These are phyloP conservation scores for Podila epicladia DNA, from an alignment of 192 early-diverging fungal species.

Conservation along the genomic window DNA sequence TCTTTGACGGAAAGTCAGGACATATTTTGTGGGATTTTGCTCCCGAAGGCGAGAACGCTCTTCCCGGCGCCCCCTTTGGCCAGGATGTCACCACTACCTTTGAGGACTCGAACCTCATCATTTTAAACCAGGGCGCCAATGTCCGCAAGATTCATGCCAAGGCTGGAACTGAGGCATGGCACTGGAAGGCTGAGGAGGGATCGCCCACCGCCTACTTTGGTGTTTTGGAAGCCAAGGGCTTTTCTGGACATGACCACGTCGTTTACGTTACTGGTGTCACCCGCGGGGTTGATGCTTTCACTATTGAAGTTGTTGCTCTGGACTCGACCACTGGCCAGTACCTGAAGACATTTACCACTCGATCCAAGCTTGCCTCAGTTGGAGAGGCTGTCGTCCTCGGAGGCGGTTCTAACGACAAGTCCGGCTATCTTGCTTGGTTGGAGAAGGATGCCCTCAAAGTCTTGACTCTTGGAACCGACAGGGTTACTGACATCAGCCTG, in stretches of 20 bases:
- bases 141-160: conserved; percentile 44
- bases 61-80: conserved; percentile 20
- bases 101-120: conserved; percentile 47
- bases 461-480: conserved; percentile 41
- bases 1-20: conserved; percentile 57
- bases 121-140: conserved; percentile 38
- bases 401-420: conserved; percentile 27
- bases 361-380: conserved; percentile 30
- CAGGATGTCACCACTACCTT: conserved; percentile 35
- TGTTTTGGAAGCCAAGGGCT: conserved; percentile 33
- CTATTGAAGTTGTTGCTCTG: conserved; percentile 38
- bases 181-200: conserved; percentile 40
- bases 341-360: conserved; percentile 32
- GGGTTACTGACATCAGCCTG: conserved; percentile 18
- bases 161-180: conserved; percentile 37
- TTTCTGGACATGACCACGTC: conserved; percentile 17
- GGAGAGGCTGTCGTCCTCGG: conserved; percentile 40
- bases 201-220: conserved; percentile 33
- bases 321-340: conserved; percentile 28
- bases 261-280: conserved; percentile 46
- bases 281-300: conserved; percentile 26
- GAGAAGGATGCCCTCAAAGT: conserved; percentile 45
- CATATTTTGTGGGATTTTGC: conserved; percentile 56
- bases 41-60: conserved; percentile 24
- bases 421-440: conserved; percentile 51